Conservation (phyloP, 2,329 filamentous ascomycete species). For the Metarhizium guizhouense region DNA sequence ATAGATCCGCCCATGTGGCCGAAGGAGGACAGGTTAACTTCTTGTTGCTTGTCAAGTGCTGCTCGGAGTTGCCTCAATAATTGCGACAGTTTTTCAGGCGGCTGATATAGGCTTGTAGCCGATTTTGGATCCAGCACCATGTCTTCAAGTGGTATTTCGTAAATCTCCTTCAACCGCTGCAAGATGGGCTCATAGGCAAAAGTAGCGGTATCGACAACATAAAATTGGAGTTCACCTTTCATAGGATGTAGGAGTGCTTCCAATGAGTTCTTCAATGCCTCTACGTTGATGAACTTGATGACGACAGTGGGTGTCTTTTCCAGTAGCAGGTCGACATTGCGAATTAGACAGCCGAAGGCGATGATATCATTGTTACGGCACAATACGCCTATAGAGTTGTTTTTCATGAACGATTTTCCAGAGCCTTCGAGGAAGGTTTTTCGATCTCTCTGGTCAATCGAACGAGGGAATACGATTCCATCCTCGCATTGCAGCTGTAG, state of each 20-base stretch:
- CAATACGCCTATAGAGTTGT: slow-evolving; percentile 54
- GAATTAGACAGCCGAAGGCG: slow-evolving; percentile 50
- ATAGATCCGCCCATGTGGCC: slow-evolving; percentile 18
- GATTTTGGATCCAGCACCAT: slow-evolving; percentile 33
- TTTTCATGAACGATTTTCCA: slow-evolving; percentile 39
- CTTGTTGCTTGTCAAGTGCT: neutral
- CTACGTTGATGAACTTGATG: slow-evolving; percentile 40
- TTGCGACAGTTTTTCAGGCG: neutral
- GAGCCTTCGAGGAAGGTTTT: slow-evolving; percentile 38
- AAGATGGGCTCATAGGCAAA: slow-evolving; percentile 65
- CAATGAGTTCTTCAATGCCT: slow-evolving; percentile 37
- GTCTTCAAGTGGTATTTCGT: slow-evolving; percentile 45
- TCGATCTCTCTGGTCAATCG: slow-evolving; percentile 14
- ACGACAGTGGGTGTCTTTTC: slow-evolving; percentile 35
- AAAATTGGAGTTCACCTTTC: slow-evolving; percentile 30
- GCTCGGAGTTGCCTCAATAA: neutral
- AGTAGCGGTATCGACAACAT: slow-evolving; percentile 54
- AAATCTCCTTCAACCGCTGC: slow-evolving; percentile 45
- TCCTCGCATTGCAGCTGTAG: slow-evolving; percentile 31
- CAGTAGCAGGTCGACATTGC: slow-evolving; percentile 38
- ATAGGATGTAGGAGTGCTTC: slow-evolving; percentile 26
- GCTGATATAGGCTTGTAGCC: neutral
- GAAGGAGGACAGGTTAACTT: slow-evolving; percentile 7
- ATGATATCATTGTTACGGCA: slow-evolving; percentile 40
- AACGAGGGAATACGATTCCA: slow-evolving; percentile 32